Percentiles rank a stretch among this genome's conserved stretches.
These are phyloP conservation scores for Neofusicoccum laricinum DNA, from an alignment of 2,329 filamentous ascomycete species.

Conservation along the genomic window DNA sequence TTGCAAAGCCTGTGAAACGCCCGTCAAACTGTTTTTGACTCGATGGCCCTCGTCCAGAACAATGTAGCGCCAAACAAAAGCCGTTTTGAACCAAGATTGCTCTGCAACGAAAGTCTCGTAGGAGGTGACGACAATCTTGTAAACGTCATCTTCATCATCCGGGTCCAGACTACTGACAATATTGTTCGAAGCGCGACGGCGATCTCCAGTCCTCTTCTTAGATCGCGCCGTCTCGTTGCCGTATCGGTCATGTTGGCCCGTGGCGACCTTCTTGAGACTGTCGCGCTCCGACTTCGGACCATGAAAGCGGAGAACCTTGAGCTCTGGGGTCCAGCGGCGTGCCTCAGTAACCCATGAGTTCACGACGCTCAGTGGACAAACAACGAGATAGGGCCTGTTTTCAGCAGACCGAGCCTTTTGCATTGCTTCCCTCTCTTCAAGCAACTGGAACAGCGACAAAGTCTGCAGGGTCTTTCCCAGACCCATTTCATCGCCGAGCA, in stretches of 20 bases:
- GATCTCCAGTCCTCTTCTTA: slow-evolving; percentile 83
- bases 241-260: slow-evolving; percentile 45
- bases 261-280: slow-evolving; percentile 55
- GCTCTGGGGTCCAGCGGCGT: slow-evolving; percentile 91
- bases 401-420: slow-evolving; percentile 63
- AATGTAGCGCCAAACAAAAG: slow-evolving; percentile 97
- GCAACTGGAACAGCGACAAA: slow-evolving; percentile 91
- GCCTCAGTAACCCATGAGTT: slow-evolving; percentile 99
- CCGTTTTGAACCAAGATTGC: slow-evolving; percentile 85
- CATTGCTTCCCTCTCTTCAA: slow-evolving; percentile 92
- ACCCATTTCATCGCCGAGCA: slow-evolving; percentile 98
- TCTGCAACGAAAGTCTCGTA: slow-evolving; percentile 99
- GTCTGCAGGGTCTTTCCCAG: slow-evolving; percentile 99
- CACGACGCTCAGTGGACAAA: slow-evolving; percentile 91
- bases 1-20: slow-evolving; percentile 43
- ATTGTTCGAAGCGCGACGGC: slow-evolving; percentile 60
- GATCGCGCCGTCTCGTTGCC: slow-evolving; percentile 63
- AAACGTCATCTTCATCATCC: slow-evolving; percentile 24
- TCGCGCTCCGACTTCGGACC: slow-evolving; percentile 83
- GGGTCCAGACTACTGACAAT: slow-evolving; percentile 8
- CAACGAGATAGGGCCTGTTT: slow-evolving; percentile 87
- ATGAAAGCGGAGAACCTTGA: slow-evolving; percentile 89
- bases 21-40: slow-evolving; percentile 78
- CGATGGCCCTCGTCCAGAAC: slow-evolving; percentile 98
- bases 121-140: slow-evolving; percentile 76